Percentiles rank a stretch among this genome's conserved stretches.
Evolutionary conservation across 129 eudicot genomes (phyloP).

Genomic region (Erigeron canadensis): DNA sequence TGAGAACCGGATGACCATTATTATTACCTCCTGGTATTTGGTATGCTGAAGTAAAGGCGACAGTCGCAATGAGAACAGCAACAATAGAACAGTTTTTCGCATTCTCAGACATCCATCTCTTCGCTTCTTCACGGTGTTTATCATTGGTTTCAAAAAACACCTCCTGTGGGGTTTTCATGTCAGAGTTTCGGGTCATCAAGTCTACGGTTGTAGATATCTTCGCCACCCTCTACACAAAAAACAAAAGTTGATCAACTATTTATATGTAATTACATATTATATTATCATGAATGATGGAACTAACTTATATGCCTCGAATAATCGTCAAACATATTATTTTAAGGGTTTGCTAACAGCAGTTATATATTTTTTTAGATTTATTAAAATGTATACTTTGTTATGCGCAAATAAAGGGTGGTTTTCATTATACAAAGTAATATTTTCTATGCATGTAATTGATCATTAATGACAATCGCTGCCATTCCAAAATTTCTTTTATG

Average conservation of each 20-base stretch:
- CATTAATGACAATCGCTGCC: no score
- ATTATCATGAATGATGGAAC: no score
- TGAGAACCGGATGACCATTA: conserved; percentile 27
- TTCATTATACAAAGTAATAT: no score
- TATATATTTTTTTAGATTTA: no score
- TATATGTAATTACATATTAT: not conserved
- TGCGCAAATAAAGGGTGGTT: no score
- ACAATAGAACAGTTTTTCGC: conserved; percentile 41
- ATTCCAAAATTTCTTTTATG: no score
- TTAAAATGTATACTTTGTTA: no score
- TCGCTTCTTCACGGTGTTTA: conserved; percentile 14
- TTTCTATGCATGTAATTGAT: no score
- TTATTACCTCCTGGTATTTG: conserved; percentile 33
- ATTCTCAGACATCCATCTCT: conserved; percentile 39
- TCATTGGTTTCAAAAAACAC: conserved; percentile 18
- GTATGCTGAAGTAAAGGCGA: conserved; percentile 38
- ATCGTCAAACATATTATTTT: not conserved
- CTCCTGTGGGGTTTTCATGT: conserved; percentile 27
- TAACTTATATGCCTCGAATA: not conserved
- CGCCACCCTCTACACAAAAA: conserved; percentile 36
- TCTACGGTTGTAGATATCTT: conserved; percentile 11
- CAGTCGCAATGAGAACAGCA: conserved; percentile 36
- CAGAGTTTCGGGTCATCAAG: conserved; percentile 17
- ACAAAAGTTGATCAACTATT: not conserved
- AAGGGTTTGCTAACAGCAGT: no score